These are phyloP conservation scores for Diaporthe velutina DNA, from an alignment of 2,329 filamentous ascomycete species.

Conservation along the genomic window DNA sequence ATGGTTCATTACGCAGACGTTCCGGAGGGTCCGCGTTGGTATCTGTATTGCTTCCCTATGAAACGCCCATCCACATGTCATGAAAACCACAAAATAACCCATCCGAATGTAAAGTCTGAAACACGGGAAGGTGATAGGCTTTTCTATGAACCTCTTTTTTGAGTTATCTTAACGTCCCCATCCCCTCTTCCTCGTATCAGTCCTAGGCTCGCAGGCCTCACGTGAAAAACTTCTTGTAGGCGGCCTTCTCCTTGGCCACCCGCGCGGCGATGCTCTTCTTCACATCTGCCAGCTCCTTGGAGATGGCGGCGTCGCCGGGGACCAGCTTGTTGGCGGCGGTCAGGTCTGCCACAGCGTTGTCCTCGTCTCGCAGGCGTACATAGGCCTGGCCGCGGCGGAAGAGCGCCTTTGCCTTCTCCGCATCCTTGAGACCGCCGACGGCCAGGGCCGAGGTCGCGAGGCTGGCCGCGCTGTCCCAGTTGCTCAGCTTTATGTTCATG, in stretches of 20 bases:
- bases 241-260: conserved; percentile 89
- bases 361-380: conserved; percentile 85
- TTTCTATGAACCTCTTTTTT: conserved; percentile 7
- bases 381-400: conserved; percentile 86
- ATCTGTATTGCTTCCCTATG: conserved; percentile 42
- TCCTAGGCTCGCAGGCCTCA: conserved; percentile 48
- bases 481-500: conserved; percentile 83
- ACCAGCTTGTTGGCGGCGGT: conserved; percentile 80
- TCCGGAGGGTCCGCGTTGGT: conserved; percentile 21
- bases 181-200: conserved; percentile 1
- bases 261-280: conserved; percentile 82
- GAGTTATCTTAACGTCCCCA: neutral
- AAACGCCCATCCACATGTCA: conserved; percentile 32
- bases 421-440: conserved; percentile 73
- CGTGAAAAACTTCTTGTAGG: conserved; percentile 91
- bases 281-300: conserved; percentile 80
- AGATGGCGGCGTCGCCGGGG: conserved; percentile 81
- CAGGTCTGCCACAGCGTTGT: conserved; percentile 81
- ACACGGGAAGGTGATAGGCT: neutral
- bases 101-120: neutral
- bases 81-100: conserved; percentile 25
- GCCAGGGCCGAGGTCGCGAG: conserved; percentile 81
- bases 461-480: conserved; percentile 77
- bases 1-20: conserved; percentile 28
- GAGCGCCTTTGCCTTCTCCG: conserved; percentile 89